Conservation (phyloP, 2,329 filamentous ascomycete genomes). For the Monosporascus sp. region DNA sequence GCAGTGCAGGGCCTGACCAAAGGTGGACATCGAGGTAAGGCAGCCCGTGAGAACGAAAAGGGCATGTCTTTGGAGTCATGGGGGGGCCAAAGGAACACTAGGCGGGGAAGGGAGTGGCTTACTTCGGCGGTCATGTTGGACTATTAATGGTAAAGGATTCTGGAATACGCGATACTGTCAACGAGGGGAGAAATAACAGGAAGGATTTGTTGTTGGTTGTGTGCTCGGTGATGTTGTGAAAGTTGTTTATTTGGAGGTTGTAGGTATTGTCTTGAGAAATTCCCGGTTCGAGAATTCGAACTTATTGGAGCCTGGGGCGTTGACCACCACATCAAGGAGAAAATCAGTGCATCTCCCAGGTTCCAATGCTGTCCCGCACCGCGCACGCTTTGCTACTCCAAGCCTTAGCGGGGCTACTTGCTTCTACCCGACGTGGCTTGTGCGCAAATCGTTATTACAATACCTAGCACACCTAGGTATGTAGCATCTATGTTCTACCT, state of each 20-base stretch:
- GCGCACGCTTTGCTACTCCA: background rate
- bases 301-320: background rate
- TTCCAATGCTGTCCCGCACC: background rate
- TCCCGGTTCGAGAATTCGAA: background rate
- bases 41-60: constrained; percentile 9
- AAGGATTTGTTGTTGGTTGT: constrained; percentile 10
- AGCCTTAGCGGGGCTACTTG: background rate
- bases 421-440: background rate
- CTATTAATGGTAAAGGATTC: constrained; percentile 10
- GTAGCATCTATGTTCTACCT: background rate
- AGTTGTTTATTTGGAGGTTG: background rate
- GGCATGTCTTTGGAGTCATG: background rate
- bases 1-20: constrained; percentile 1
- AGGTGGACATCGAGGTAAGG: constrained; percentile 12
- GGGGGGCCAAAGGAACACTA: background rate
- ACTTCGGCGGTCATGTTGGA: constrained; percentile 29
- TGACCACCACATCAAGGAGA: background rate
- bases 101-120: constrained; percentile 12
- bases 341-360: background rate
- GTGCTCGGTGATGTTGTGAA: background rate
- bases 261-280: background rate
- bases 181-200: constrained; percentile 1
- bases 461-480: background rate
- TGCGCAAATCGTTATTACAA: background rate
- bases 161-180: constrained; percentile 4